Base-by-base conservation (phyloP, 1,284 basidiomycete genomes). In the Cutaneotrichosporon mucoides region DNA sequence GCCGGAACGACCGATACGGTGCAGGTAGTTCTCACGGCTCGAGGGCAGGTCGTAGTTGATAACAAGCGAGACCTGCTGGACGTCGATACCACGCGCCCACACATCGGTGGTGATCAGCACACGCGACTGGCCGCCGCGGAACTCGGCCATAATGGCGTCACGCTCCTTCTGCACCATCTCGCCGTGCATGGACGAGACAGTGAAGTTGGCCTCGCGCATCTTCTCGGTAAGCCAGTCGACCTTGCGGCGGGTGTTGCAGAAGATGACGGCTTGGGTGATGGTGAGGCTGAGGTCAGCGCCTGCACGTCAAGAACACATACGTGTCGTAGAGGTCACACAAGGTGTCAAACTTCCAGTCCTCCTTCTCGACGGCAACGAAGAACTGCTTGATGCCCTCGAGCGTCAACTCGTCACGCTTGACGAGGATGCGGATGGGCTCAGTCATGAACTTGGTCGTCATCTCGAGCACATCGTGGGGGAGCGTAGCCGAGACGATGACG, bases 371-470 rank as follows among this genome's bases (percentile, higher is more conserved):
- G 35, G 95, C 95, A 47, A 99, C 93, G 80, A 97, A 99, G 84
- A 99, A 99, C 76, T 99, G 96, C 79, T 98, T 99, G 83, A 99
- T 99, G 33, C 96, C 95, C 78, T 99, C 96, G 57, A 99, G 84
- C 51, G 96, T 99, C 82, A 99, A 84, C 80, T 99, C 96, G 77
- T 99, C 96, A 87, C 95, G 93, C 83, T 99, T 98, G 78, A 99
- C 96, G 64, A 99, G 88, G 73, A 99, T 98, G 56, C 95, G 89
- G 70, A 99, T 91, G 7, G 78, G 78, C 76, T 99, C 95, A 52
- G 92, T 97, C 96, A 99, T 99, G 83, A 99, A 99, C 81, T 99
- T 99, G 55, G 92, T 97, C 24, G 96, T 99, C 91, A 99, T 97
- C 82, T 99, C 96, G 73, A 99, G 81, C 34, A 99, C 95, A 75